phyloP scores from a whole-genome alignment of 768 basidiomycete species.

The Podaxis rugospora region DNA sequence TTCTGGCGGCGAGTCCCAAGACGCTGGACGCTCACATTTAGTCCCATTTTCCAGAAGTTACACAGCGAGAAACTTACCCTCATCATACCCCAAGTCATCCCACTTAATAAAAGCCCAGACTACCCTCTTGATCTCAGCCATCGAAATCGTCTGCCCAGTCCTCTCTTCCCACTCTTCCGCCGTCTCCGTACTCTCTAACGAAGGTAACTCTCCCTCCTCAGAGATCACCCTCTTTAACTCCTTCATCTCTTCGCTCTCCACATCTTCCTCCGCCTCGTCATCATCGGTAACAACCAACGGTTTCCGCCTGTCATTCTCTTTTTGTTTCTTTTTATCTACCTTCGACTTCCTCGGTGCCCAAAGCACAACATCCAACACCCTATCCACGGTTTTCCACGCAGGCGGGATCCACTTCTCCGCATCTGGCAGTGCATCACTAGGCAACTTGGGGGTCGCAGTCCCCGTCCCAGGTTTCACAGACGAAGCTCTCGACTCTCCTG shows the following conservation, averaged over 20 bases:
- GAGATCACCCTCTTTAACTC: constrained; percentile 34
- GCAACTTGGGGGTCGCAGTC: constrained; percentile 18
- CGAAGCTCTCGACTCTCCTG: constrained; percentile 30
- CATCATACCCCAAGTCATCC: constrained; percentile 90
- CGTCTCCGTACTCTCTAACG: constrained; percentile 47
- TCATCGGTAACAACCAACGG: constrained; percentile 21
- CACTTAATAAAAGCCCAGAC: constrained; percentile 90
- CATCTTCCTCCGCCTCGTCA: constrained; percentile 27
- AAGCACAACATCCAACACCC: constrained; percentile 78
- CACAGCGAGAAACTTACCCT: constrained; percentile 50
- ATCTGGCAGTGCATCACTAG: constrained; percentile 48
- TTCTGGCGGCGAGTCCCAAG: constrained; percentile 88
- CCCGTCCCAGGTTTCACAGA: constrained; percentile 26
- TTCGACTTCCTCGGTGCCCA: constrained; percentile 38
- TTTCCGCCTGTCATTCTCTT: constrained; percentile 22
- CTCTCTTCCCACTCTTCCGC: constrained; percentile 58
- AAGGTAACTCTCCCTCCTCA: constrained; percentile 62
- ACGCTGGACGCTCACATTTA: constrained; percentile 44
- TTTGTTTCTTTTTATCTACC: constrained; percentile 17
- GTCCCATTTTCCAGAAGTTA: not conserved
- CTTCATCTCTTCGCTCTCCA: constrained; percentile 26
- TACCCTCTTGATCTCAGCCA: constrained; percentile 54
- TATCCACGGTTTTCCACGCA: constrained; percentile 87
- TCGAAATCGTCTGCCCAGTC: constrained; percentile 34
- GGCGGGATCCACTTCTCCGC: constrained; percentile 73